A percentile compares a stretch with the other conserved stretches of the same genome.
Evolutionary conservation across 2,329 filamentous ascomycete species (phyloP).

Genomic region (Ophiostoma angusticollis): DNA sequence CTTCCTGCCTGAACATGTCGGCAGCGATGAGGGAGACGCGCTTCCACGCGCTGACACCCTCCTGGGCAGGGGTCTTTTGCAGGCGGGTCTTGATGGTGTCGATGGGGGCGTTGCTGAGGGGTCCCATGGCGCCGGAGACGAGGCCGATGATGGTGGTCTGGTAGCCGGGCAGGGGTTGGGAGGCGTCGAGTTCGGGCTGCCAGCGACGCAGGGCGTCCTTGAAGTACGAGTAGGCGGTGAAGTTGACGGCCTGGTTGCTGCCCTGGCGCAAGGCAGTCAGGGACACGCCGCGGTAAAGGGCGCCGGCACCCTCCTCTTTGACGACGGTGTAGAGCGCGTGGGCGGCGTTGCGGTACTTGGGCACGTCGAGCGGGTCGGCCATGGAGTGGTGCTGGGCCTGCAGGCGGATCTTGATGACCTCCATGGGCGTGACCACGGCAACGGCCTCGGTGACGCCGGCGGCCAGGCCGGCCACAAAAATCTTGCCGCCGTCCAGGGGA

Average conservation of each 20-base stretch:
- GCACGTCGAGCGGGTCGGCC: constrained; percentile 89
- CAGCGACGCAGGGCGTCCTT: constrained; percentile 62
- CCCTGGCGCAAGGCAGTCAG: constrained; percentile 90
- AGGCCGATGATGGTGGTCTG: constrained; percentile 88
- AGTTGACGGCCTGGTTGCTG: constrained; percentile 96
- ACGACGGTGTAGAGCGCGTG: constrained; percentile 75
- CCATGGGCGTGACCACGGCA: constrained; percentile 93
- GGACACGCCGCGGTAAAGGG: constrained; percentile 85
- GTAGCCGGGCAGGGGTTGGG: constrained; percentile 59
- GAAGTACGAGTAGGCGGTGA: constrained; percentile 93
- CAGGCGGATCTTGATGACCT: constrained; percentile 96
- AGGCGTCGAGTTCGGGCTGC: constrained; percentile 55
- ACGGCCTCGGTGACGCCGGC: constrained; percentile 96
- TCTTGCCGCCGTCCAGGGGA: constrained; percentile 55
- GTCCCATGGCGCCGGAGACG: constrained; percentile 87
- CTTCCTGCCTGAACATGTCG: constrained; percentile 90
- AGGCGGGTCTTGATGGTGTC: constrained; percentile 97
- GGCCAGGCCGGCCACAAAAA: constrained; percentile 62
- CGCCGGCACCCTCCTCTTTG: constrained; percentile 76
- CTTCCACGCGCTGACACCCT: constrained; percentile 66
- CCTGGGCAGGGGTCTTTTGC: constrained; percentile 75
- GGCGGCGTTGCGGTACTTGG: constrained; percentile 93
- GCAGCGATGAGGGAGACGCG: constrained; percentile 66
- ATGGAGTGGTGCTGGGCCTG: constrained; percentile 97
- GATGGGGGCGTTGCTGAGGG: constrained; percentile 91